A percentile compares a stretch with the other conserved stretches of the same genome.
phyloP scores from a whole-genome alignment of 352 stramenopile genomes.

The Globisporangium heterothallicum region DNA sequence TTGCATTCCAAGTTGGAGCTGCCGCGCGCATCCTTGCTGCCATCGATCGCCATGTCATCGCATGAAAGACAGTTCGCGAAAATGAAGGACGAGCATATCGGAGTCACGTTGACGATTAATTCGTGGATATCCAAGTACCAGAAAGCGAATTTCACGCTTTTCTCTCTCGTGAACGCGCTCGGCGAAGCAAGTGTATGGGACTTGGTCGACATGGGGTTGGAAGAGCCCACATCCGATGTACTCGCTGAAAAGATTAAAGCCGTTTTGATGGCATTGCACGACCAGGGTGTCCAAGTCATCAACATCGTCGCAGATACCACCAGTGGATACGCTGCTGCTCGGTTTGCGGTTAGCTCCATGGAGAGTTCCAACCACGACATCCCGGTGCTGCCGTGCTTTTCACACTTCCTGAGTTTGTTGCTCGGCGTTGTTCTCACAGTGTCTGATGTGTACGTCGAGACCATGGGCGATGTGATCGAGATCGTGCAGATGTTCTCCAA shows the following conservation, averaged over 20 bases:
- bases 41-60: slow-evolving; percentile 13
- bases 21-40: slow-evolving; percentile 19
- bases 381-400: slow-evolving; percentile 59
- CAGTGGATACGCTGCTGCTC: slow-evolving; percentile 33
- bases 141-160: slow-evolving; percentile 44
- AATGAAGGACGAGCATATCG: slow-evolving; percentile 53
- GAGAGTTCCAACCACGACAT: slow-evolving; percentile 36
- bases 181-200: slow-evolving; percentile 56
- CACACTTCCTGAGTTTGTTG: slow-evolving; percentile 42
- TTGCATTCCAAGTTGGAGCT: slow-evolving; percentile 22
- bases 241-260: slow-evolving; percentile 50
- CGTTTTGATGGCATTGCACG: slow-evolving; percentile 33
- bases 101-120: slow-evolving; percentile 62
- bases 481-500: slow-evolving; percentile 65
- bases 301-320: slow-evolving; percentile 61
- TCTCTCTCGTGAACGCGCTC: slow-evolving; percentile 66
- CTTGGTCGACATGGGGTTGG: slow-evolving; percentile 47
- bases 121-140: slow-evolving; percentile 50
- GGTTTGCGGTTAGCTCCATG: slow-evolving; percentile 32
- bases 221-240: slow-evolving; percentile 29
- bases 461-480: slow-evolving; percentile 63
- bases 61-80: slow-evolving; percentile 52
- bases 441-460: slow-evolving; percentile 37
- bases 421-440: slow-evolving; percentile 58
- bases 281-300: slow-evolving; percentile 53